phyloP scores from a whole-genome alignment of 2,329 filamentous ascomycete species.

The Paracoccidioides brasiliensis region DNA sequence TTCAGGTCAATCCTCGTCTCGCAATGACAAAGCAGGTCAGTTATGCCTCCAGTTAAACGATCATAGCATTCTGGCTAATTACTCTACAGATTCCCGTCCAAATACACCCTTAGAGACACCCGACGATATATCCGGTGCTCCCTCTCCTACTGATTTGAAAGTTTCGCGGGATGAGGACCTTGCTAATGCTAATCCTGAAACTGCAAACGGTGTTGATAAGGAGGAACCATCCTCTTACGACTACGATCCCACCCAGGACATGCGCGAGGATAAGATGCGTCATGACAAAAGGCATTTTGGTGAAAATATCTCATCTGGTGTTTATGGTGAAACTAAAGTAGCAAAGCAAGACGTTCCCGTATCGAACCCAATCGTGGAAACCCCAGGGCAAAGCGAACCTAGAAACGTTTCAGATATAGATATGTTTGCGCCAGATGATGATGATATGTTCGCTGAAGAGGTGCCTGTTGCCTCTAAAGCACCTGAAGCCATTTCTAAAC shows the following conservation, averaged over 20 bases:
- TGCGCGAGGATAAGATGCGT: constrained; percentile 67
- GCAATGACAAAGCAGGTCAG: constrained; percentile 29
- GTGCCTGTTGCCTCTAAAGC: constrained; percentile 44
- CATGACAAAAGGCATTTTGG: constrained; percentile 52
- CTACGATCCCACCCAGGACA: constrained; percentile 80
- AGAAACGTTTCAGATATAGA: constrained; percentile 52
- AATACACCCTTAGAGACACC: constrained; percentile 36
- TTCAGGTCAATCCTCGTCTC: constrained; percentile 33
- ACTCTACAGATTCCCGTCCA: constrained; percentile 21
- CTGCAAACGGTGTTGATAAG: constrained; percentile 36
- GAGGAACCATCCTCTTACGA: constrained; percentile 84
- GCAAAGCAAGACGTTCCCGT: constrained; percentile 40
- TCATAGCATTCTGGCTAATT: constrained; percentile 12
- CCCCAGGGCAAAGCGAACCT: constrained; percentile 28
- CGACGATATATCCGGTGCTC: constrained; percentile 34
- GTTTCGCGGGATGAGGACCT: constrained; percentile 55
- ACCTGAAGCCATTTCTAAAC: constrained; percentile 36
- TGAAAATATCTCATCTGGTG: constrained; percentile 40
- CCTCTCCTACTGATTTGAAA: constrained; percentile 47
- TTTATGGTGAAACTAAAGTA: constrained; percentile 47
- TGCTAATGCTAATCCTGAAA: constrained; percentile 39
- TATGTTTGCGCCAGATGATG: constrained; percentile 40
- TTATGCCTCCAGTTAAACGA: background rate
- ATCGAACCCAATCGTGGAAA: constrained; percentile 26
- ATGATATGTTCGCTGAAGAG: constrained; percentile 80